Base-by-base conservation (phyloP, 2,329 filamentous ascomycete genomes). In the Penicillium sp. region DNA sequence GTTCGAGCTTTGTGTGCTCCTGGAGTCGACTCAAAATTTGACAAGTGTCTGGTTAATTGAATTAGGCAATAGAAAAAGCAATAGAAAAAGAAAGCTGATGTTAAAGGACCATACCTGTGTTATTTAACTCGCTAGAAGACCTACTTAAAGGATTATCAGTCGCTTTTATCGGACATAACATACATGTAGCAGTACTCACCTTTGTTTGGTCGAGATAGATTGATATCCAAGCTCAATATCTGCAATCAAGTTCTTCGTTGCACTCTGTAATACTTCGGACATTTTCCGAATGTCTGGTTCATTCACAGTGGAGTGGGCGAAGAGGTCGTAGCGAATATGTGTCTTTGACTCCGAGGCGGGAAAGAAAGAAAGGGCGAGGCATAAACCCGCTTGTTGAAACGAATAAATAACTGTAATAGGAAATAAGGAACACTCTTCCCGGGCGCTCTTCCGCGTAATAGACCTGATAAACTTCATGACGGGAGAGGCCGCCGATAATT, bases 251-350 rank as follows among this genome's bases (percentile, higher is more conserved):
- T 48, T 39, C 2, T 59, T 47, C 0, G 67, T 16, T 0, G 47
- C 19, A 15, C 25, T 50, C 7, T 47, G 38, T 2, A 66, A 33
- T 10, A 47, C 27, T 4, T 48, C 31, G 1, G 33, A 36, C 3
- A 61, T 15, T 5, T 23, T 9, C 4, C 33, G 11, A 3, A 31
- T 46, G 8, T 58, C 25, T 2, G 4, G n/a, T 2, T 31, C 33
- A 13, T 43, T 19, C 10, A 50, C 59, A 7, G 44, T 3, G 3
- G 50, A 50, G 1, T 25, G 27, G 4, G 55, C 36, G 41, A 71
- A 72, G 2, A 74, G 23, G 36, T 75, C 72, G 45, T 68, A 73
- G 50, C 72, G 68, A n/a, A 74, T 41, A 1, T 61, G 48, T 0
- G 70, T 71, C 34, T 47, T 68, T 6, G 51, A 55, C 41, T 67